phyloP scores from a whole-genome alignment of 148 eudicot genomes.

The Chenopodium quinoa region DNA sequence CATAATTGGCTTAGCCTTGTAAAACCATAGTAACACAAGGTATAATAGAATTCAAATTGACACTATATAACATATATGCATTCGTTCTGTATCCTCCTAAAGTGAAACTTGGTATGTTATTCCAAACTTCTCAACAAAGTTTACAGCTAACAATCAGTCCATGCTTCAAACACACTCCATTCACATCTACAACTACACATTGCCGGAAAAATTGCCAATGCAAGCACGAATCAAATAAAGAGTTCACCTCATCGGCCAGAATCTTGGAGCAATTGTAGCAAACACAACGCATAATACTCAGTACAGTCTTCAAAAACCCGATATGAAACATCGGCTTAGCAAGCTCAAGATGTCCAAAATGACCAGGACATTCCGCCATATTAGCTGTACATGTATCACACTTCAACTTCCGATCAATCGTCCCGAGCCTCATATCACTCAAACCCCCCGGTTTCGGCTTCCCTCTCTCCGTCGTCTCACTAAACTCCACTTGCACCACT shows the following conservation, averaged over 20 bases:
- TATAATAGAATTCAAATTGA: no score
- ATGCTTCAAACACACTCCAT: not conserved
- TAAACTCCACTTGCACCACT: constrained; percentile 89
- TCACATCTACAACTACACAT: not conserved
- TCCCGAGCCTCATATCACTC: constrained; percentile 87
- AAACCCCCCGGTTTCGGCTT: constrained; percentile 87
- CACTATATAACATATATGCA: not conserved
- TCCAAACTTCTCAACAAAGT: not conserved
- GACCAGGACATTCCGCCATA: constrained; percentile 99
- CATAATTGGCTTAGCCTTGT: not conserved
- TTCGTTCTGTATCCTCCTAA: not conserved
- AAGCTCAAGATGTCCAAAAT: constrained; percentile 97
- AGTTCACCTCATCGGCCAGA: constrained; percentile 74
- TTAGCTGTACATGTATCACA: constrained; percentile 96
- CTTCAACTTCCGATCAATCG: constrained; percentile 89
- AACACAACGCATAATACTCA: constrained; percentile 89
- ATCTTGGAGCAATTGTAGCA: constrained; percentile 97
- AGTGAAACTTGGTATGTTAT: not conserved
- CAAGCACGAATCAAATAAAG: not conserved
- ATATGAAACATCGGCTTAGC: constrained; percentile 98
- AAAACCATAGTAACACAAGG: not conserved
- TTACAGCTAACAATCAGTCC: not conserved
- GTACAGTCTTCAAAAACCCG: constrained; percentile 88
- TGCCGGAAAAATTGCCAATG: not conserved
- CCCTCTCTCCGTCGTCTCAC: constrained; percentile 95